These are phyloP conservation scores for Pseudoscleropodium purum DNA, from an alignment of 225 moss, liverwort and hornwort species.

Conservation along the genomic window DNA sequence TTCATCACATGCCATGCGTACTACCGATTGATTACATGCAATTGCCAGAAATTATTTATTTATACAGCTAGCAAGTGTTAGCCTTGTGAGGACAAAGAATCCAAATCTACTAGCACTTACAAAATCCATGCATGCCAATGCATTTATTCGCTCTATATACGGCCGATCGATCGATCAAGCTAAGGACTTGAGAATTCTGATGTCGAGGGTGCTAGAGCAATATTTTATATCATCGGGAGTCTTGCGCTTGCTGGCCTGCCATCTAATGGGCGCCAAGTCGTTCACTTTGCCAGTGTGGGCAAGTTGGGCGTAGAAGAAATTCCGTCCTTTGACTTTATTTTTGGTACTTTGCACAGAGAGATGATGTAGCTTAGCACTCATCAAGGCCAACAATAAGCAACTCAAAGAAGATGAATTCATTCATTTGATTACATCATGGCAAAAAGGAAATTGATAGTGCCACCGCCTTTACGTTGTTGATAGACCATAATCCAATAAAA, in stretches of 20 bases:
- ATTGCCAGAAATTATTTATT: background rate
- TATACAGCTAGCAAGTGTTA: background rate
- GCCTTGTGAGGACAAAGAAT: background rate
- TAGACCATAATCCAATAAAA: no score
- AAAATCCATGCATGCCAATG: background rate
- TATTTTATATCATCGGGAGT: conserved; percentile 62
- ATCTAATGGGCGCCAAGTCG: conserved; percentile 24
- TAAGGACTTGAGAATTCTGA: conserved; percentile 46
- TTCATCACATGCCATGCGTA: conserved; percentile 2
- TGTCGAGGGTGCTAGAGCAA: conserved; percentile 54
- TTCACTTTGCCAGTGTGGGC: conserved; percentile 32
- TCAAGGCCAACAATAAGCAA: background rate
- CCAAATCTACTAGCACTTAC: background rate
- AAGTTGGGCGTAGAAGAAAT: conserved; percentile 55
- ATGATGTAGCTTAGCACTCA: background rate
- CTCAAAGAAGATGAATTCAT: background rate
- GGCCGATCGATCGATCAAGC: background rate
- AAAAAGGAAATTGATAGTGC: background rate
- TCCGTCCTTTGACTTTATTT: conserved; percentile 37
- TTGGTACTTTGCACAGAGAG: conserved; percentile 12
- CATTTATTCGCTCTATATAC: background rate
- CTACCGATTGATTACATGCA: background rate
- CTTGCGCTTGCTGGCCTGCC: conserved; percentile 64
- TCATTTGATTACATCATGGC: background rate
- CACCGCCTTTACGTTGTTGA: background rate